Base-by-base conservation (phyloP, 1,139 yeast species). In the Suhomyces ambrosiae region DNA sequence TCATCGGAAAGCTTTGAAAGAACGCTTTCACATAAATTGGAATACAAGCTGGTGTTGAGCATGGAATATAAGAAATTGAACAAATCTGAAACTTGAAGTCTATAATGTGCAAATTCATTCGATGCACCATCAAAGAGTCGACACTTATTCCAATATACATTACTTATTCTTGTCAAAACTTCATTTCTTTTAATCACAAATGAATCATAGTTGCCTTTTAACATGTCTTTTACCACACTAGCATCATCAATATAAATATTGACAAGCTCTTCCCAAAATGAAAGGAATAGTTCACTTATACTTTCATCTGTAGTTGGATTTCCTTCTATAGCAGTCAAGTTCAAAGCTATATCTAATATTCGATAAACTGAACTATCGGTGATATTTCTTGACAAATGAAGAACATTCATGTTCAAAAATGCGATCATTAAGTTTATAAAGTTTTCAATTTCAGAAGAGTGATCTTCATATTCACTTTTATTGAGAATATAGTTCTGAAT, bases 261-360 rank as follows among this genome's bases (percentile, higher is more conserved):
- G 7, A 83, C 79, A 37, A 85, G 68, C 40, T 81, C 83, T 37
- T 78, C 76, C 97, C 97, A 92, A 53, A 89, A 87, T 37, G 81
- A 81, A 4, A 86, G 67, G 48, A 88, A 68, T 39, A 80, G 82
- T 30, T 74, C 78, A 11, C 95, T 83, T 9, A 86, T 64, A 11
- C 63, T 63, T 54, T 90, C 96, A 18, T 87, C 90, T 0, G 69
- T 61, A 1, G 83, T 70, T 0, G 95, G 86, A 4, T 62, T 50
- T 1, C 84, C 81, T 0, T 83, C 82, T 33, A 76, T 72, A 37
- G 74, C 71, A 0, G 95, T 79, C 34, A 89, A 59, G 27, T 68
- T 68, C 17, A 84, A 46, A 9, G 86, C 58, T n/a, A 76, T 65
- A 10, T 71, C 65, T 11, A 83, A 56, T 27, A 76, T 70, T 14